A percentile compares a stretch with the other conserved stretches of the same genome.
phyloP scores from a whole-genome alignment of 2,329 filamentous ascomycete species.

The Xylaria sp. region DNA sequence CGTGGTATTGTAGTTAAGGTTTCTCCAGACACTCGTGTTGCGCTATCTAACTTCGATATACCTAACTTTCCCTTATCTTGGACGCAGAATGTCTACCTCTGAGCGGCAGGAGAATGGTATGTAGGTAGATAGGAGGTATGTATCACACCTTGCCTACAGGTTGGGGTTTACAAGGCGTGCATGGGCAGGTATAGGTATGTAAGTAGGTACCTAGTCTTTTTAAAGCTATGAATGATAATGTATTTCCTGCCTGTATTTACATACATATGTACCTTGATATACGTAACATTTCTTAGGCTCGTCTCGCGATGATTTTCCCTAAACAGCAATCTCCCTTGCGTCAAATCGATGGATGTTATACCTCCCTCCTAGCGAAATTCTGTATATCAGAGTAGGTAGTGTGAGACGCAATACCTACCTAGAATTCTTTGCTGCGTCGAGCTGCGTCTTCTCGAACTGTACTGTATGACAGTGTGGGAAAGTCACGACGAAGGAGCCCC shows the following conservation, averaged over 20 bases:
- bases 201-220: too few relatives aligned
- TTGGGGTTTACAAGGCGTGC: too few relatives aligned
- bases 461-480: constrained; percentile 32
- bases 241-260: too few relatives aligned
- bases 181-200: too few relatives aligned
- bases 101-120: too few relatives aligned
- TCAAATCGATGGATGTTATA: constrained; percentile 7
- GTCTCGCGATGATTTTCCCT: neutral
- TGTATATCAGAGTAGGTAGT: neutral
- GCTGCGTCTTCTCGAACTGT: constrained; percentile 1
- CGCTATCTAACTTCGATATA: neutral
- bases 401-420: neutral
- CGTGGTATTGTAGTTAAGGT: neutral
- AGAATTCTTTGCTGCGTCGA: neutral
- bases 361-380: neutral
- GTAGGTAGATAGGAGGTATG: too few relatives aligned
- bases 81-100: neutral
- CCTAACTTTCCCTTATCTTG: neutral
- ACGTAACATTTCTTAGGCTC: neutral
- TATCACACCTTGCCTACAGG: too few relatives aligned
- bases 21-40: neutral
- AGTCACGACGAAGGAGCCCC: constrained; percentile 10
- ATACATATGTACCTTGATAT: neutral
- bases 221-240: too few relatives aligned
- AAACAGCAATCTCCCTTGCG: constrained; percentile 5